These are phyloP conservation scores for Phytophthora tentaculata DNA, from an alignment of 352 stramenopile genomes.

Conservation along the genomic window DNA sequence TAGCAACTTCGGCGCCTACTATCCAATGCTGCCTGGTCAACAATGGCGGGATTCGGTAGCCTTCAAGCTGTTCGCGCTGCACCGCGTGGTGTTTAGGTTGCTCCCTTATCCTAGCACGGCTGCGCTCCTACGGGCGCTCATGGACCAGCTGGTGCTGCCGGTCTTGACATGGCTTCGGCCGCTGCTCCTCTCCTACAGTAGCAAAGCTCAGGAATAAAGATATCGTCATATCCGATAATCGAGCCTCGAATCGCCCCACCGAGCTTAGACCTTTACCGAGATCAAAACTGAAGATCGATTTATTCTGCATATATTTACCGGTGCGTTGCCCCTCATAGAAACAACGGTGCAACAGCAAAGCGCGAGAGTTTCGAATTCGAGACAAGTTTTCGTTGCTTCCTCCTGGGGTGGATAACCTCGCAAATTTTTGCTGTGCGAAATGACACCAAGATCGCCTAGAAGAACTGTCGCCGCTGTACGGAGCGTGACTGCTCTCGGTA, in stretches of 20 bases:
- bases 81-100: slow-evolving; percentile 57
- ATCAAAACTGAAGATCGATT: slow-evolving; percentile 32
- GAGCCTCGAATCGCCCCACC: slow-evolving; percentile 15
- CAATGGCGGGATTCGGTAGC: slow-evolving; percentile 45
- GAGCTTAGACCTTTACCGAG: slow-evolving; percentile 26
- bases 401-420: slow-evolving; percentile 33
- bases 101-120: slow-evolving; percentile 55
- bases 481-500: not conserved
- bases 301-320: slow-evolving; percentile 12
- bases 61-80: slow-evolving; percentile 56
- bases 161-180: slow-evolving; percentile 34
- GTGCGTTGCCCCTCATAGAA: too few relatives aligned
- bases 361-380: slow-evolving; percentile 18
- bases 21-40: slow-evolving; percentile 43
- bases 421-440: slow-evolving; percentile 32
- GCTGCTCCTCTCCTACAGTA: slow-evolving; percentile 26
- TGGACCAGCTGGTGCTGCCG: slow-evolving; percentile 57
- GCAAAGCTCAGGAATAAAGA: slow-evolving; percentile 15
- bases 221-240: slow-evolving; percentile 7
- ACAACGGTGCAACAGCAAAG: slow-evolving; percentile 26
- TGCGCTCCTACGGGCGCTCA: slow-evolving; percentile 47
- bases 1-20: slow-evolving; percentile 83
- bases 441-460: slow-evolving; percentile 25
- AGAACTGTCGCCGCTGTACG: slow-evolving; percentile 8
- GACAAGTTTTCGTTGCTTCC: slow-evolving; percentile 31